Conservation (phyloP, 2,329 filamentous ascomycete genomes). For the Penicillium thymicola region DNA sequence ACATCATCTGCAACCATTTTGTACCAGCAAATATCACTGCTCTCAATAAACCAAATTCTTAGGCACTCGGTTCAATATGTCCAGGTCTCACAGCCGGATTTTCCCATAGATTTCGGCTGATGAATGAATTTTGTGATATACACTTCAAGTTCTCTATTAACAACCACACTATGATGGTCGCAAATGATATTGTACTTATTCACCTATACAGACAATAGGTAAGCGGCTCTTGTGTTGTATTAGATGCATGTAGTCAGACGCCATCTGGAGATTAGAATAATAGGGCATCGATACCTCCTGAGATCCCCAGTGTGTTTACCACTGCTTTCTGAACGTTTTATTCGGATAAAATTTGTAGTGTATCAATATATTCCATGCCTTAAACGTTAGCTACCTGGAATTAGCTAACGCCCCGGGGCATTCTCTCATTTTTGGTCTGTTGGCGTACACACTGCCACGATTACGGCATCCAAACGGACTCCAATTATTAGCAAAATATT, state of each 20-base stretch:
- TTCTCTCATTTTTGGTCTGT: too few species aligned
- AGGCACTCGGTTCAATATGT: background rate
- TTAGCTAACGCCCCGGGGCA: background rate
- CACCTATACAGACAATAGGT: too few species aligned
- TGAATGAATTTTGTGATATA: background rate
- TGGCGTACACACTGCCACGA: too few species aligned
- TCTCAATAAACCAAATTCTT: background rate
- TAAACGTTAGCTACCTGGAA: background rate
- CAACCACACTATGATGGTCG: too few species aligned
- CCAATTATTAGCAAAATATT: background rate
- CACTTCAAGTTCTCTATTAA: background rate
- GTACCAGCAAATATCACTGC: background rate
- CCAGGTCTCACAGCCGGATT: background rate
- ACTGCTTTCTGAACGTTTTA: background rate
- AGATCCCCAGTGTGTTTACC: background rate
- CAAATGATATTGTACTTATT: too few species aligned
- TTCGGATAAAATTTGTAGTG: background rate
- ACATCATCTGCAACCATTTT: background rate
- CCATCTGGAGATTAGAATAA: background rate
- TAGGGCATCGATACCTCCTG: background rate
- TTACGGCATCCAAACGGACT: background rate
- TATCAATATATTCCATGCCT: background rate
- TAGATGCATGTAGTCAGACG: background rate
- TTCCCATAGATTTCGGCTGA: too few species aligned
- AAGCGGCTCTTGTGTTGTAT: too few species aligned